Base-by-base conservation (phyloP, 306 rosid genomes). In the Rubus idaeus region DNA sequence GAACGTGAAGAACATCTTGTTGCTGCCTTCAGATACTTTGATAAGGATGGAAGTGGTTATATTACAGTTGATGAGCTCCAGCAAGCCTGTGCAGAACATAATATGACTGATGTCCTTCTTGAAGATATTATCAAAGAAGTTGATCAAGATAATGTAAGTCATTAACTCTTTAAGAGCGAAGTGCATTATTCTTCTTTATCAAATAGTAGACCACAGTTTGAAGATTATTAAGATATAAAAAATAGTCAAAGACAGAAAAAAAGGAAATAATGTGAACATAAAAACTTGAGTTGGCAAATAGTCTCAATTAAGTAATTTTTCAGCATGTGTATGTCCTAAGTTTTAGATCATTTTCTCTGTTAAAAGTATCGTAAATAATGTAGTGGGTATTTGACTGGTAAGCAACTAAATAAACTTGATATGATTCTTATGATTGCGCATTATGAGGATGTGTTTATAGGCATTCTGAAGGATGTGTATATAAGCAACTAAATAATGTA, bases 11-110 rank as follows among this genome's bases (percentile, higher is more conserved):
- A 93, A 70, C 98, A 93, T 83, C 94, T 93, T 42, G 51, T 93
- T 85, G 98, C 97, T 23, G 98, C 98, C 76, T 93, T 93, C 77
- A 91, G 56, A 79, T 91, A 93, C 86, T 93, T 93, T 77, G 98
- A 93, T 82, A 93, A 93, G 88, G 98, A 93, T 74, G 91, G 88
- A 50, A 93, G 97, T 78, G 98, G 98, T 75, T 91, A 93, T 81
- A 93, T 93, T 82, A 93, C 98, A 74, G 96, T 93, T 70, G 98
- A 93, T 84, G 98, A 93, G 80, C 96, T 93, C 61, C 98, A 93
- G 86, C 96, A 90, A 87, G 98, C 98, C 84, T 93, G 98, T 70
- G 73, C 84, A 35, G 98, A 93, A 74, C 98, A 93, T 78, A 83
- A 93, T 78, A 88, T 93, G 94, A 88, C 90, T 47, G 97, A 93